Evolutionary conservation across 805 yeast genomes (phyloP), one percentile per base, ranked within the genome.

Genomic region (Lipomyces yamadae): DNA sequence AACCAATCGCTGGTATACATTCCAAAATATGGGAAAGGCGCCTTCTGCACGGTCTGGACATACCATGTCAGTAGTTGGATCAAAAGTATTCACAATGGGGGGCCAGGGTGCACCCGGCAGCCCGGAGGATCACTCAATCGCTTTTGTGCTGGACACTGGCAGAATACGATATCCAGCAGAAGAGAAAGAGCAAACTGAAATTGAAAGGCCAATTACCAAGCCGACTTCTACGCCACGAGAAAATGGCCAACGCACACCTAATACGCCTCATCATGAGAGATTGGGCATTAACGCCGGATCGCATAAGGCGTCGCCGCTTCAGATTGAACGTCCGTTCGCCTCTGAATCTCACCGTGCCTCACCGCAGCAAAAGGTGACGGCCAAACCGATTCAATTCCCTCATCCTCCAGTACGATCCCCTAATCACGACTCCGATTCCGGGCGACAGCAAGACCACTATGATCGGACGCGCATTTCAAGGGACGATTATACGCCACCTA

Each of bases 41-140:
- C 96, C 97, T 0, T 90, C 93, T 56, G 86, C 95, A 13, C 85
- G 98, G 72, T 90, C 94, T 69, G 98, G 98, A 8, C 99, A 95
- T 78, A 86, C 97, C 6, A 80, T 94, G 78, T 87, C 98, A 0
- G 88, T 86, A 62, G 81, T 88, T 59, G 85, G 85, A 68, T 86
- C 91, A 74, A 90, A 88, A 77, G 74, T 94, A 45, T 75, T 93
- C 11, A 85, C 94, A 15, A 88, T 96, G 90, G 99, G 99, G 56
- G 98, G 99, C 66, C 97, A 92, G 77, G 87, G 88, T 6, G 77
- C 79, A 56, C 75, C 80, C 34, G 81, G 81, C 33, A 83, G 81
- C 66, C 80, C 78, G 5, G 81, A 72, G 52, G 81, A 86, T 74
- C 79, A 84, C 65, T 86, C 85, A 63, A 78, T 76, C 2, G 81